Base-by-base conservation (phyloP, 1,284 basidiomycete species). In the Cutaneotrichosporon cavernicola region DNA sequence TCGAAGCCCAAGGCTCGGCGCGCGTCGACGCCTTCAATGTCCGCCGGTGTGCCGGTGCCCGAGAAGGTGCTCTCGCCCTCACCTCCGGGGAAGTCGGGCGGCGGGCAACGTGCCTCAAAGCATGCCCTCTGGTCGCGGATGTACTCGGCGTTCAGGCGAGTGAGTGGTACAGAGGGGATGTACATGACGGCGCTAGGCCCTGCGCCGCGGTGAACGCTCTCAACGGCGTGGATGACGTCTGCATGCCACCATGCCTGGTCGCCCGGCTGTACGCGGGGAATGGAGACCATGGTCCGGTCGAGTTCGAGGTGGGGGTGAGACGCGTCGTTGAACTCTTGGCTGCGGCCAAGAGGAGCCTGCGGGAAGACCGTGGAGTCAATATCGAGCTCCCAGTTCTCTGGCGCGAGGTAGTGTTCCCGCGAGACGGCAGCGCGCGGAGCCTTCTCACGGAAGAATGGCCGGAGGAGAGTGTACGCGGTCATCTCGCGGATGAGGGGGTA, bases 201-300 rank as follows among this genome's bases (percentile, higher is more conserved):
- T 13, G 72, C 69, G 0, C 91, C 90, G 9, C 70, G 72, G 73
- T 91, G 89, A 30, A 82, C 75, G 5, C 73, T 66, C 73, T 92
- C 90, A 36, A 92, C 90, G 0, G 87, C 85, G 74, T 92, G 90
- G 10, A 91, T 84, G 31, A 84, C 81, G 73, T 91, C 88, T 71
- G 88, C 90, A 75, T 92, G 91, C 91, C 91, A 91, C 70, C 87
- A 89, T 0, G 90, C 88, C 72, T 89, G 87, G 74, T 91, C 89
- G 0, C 90, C 90, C 0, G 90, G 89, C 46, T 83, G 81, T 10
- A 92, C 90, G 64, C 83, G 84, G 0, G 90, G 89, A 10, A 90
- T 82, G 3, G 89, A 87, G 22, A 87, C 85, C 89, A 93, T 92
- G 1, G 87, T 88, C 65, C 84, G 74, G 13, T 81, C 82, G 8